Conservation (phyloP, 768 basidiomycete genomes). For the Thelephora ganbajun region DNA sequence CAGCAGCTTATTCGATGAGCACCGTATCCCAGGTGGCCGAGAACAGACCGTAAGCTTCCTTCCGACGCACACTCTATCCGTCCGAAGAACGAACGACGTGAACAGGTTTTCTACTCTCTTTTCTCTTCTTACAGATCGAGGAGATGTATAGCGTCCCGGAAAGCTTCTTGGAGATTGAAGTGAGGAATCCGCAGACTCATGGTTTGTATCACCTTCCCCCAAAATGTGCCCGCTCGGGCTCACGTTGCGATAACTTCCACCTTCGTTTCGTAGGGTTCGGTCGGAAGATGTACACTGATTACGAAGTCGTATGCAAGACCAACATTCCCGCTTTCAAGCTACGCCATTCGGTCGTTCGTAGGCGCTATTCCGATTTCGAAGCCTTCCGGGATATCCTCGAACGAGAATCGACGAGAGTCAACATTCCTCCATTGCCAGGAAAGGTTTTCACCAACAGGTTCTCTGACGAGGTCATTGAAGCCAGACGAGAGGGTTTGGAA, state of each 20-base stretch:
- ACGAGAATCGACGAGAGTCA: slow-evolving; percentile 91
- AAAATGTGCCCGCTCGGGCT: not conserved
- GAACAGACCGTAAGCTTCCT: slow-evolving; percentile 23
- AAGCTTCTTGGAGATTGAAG: slow-evolving; percentile 95
- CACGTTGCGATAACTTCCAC: not conserved
- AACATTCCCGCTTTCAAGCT: slow-evolving; percentile 99
- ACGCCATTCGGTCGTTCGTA: slow-evolving; percentile 47
- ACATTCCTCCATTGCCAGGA: slow-evolving; percentile 93
- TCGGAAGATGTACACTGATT: slow-evolving; percentile 98
- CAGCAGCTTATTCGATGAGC: slow-evolving; percentile 24
- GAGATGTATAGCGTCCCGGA: slow-evolving; percentile 98
- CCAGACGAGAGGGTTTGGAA: slow-evolving; percentile 83
- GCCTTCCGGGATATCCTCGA: slow-evolving; percentile 97
- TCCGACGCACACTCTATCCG: slow-evolving; percentile 1
- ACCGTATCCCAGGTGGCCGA: slow-evolving; percentile 18
- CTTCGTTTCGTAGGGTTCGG: slow-evolving; percentile 56
- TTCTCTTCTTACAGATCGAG: slow-evolving; percentile 50
- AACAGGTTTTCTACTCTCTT: slow-evolving; percentile 13
- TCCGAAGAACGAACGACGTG: slow-evolving; percentile 15
- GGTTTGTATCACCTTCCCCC: slow-evolving; percentile 32
- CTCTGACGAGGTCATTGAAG: slow-evolving; percentile 94
- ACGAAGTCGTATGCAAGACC: slow-evolving; percentile 98
- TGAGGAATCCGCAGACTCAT: slow-evolving; percentile 92
- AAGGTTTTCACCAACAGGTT: slow-evolving; percentile 98
- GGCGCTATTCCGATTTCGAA: slow-evolving; percentile 56